Base-by-base conservation (phyloP, 257 asterid genomes). In the Penstemon eatonii region DNA sequence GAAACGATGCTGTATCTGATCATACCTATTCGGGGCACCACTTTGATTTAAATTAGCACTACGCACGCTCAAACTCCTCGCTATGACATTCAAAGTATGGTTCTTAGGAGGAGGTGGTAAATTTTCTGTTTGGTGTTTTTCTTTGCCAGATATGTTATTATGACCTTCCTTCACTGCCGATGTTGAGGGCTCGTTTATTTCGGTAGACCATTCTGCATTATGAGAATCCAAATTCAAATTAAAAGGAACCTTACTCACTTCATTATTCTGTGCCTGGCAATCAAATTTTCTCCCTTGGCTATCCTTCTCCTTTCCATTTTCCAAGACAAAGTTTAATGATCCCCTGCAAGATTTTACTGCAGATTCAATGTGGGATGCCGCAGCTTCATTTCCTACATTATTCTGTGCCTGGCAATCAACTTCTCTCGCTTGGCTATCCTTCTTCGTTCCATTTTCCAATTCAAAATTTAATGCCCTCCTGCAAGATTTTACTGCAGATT, bases 381-480 rank as follows among this genome's bases (percentile, higher is more conserved):
- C 83, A 69, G 10, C 79, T 33, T 60, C 67, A 39, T 79, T 67
- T 67, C 45, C 72, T 50, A 73, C 80, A 77, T 78, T 75, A 60
- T 69, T 55, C 42, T 57, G 65, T 69, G 70, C 76, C 70, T 67
- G 81, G 72, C 25, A 18, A 50, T 67, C 80, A 58, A 59, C 68
- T 54, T 46, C 71, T 41, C 61, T 42, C 43, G 68, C 70, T 67
- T 62, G 76, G 76, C 76, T 70, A 69, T 67, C 80, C 77, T 74
- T 78, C 54, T 73, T 75, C 11, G 51, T 75, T 70, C 66, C 55
- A 45, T 67, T 76, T 45, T 81, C 90, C 58, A 65, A 47, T 65
- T 84, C 86, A 58, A 91, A 90, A 71, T 87, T 79, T 70, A 94
- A 79, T 56, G 51, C 81, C 69, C 89, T 81, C 79, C 85, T 79